phyloP scores from a whole-genome alignment of 192 early-diverging fungal species.

The Gamsiella multidivaricata region DNA sequence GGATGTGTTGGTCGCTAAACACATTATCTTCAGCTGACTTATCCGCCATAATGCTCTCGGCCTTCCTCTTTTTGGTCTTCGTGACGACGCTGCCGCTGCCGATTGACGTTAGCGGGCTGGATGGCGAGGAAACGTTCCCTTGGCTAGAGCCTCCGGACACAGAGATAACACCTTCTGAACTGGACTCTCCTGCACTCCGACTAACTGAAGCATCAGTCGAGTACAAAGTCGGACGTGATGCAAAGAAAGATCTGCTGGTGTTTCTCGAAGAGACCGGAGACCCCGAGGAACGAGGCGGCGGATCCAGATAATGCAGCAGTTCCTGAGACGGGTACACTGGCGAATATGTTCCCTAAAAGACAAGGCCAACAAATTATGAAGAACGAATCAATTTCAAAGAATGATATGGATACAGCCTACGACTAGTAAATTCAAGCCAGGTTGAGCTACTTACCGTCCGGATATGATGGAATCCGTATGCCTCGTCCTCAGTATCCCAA shows the following conservation, averaged over 20 bases:
- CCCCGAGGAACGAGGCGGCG: neutral
- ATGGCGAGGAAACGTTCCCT: too few species aligned
- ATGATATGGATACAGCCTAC: too few species aligned
- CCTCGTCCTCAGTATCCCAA: constrained; percentile 45
- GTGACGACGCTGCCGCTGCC: neutral
- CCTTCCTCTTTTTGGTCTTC: constrained; percentile 27
- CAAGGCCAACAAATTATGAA: neutral
- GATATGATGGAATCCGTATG: constrained; percentile 42
- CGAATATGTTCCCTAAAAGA: constrained; percentile 29
- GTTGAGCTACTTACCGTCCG: constrained; percentile 28
- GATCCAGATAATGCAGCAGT: constrained; percentile 17
- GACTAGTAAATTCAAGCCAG: too few species aligned
- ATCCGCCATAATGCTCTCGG: neutral
- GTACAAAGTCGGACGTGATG: neutral
- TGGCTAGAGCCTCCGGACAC: too few species aligned
- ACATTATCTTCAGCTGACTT: neutral
- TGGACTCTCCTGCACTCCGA: too few species aligned
- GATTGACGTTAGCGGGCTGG: neutral
- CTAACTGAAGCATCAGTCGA: too few species aligned
- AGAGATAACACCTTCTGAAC: too few species aligned
- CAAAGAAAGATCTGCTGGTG: neutral
- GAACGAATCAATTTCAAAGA: too few species aligned
- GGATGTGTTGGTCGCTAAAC: constrained; percentile 22
- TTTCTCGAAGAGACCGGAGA: constrained; percentile 1
- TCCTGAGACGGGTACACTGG: constrained; percentile 37